Percentiles rank a stretch among this genome's conserved stretches.
phyloP scores from a whole-genome alignment of 2,329 filamentous ascomycete species.

The Periconia sp. region DNA sequence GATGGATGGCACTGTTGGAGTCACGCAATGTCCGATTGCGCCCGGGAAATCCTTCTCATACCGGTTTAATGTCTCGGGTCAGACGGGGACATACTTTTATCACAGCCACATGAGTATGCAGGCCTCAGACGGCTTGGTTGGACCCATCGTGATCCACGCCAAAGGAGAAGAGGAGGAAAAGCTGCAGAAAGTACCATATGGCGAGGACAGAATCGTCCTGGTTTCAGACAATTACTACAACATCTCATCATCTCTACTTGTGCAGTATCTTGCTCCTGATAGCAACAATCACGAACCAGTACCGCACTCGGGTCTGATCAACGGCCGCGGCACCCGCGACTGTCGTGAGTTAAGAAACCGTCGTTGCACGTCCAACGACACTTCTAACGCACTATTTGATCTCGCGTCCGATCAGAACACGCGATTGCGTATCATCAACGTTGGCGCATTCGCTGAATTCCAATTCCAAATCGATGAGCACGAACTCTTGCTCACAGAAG shows the following conservation, averaged over 20 bases:
- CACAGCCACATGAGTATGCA: slow-evolving; percentile 49
- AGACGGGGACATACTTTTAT: slow-evolving; percentile 42
- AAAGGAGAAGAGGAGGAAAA: slow-evolving; percentile 49
- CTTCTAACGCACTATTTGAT: slow-evolving; percentile 35
- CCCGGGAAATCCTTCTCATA: slow-evolving; percentile 49
- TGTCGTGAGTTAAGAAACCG: slow-evolving; percentile 45
- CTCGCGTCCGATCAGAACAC: slow-evolving; percentile 64
- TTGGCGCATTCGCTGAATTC: slow-evolving; percentile 69
- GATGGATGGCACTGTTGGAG: slow-evolving; percentile 63
- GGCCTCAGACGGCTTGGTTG: slow-evolving; percentile 50
- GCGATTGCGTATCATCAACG: slow-evolving; percentile 73
- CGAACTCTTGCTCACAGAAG: slow-evolving; percentile 66
- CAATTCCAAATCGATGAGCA: slow-evolving; percentile 69
- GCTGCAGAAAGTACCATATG: slow-evolving; percentile 50
- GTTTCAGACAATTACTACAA: slow-evolving; percentile 74
- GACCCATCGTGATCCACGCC: slow-evolving; percentile 44
- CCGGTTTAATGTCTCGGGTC: slow-evolving; percentile 43
- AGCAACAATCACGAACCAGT: slow-evolving; percentile 64
- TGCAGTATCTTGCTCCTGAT: slow-evolving; percentile 59
- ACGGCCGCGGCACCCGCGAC: slow-evolving; percentile 47
- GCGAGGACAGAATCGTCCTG: slow-evolving; percentile 65
- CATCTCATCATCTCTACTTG: slow-evolving; percentile 53
- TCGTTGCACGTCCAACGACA: slow-evolving; percentile 42
- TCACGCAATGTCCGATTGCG: slow-evolving; percentile 62
- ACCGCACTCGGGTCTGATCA: slow-evolving; percentile 52